phyloP scores from a whole-genome alignment of 2,329 filamentous ascomycete species.

The Phialophora tarda region DNA sequence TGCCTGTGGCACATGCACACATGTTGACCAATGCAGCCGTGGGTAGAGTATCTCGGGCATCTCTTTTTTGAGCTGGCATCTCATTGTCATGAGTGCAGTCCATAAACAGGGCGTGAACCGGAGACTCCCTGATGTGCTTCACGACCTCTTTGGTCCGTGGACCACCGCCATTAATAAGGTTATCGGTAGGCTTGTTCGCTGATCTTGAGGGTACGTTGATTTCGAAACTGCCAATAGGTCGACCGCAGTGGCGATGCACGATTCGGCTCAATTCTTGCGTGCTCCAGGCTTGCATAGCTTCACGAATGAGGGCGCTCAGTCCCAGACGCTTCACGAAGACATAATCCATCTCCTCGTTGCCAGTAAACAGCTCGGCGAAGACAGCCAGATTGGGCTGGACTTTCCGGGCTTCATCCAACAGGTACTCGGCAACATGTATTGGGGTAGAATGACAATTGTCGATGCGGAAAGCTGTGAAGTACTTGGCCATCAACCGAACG shows the following conservation, averaged over 20 bases:
- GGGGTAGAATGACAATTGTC: constrained; percentile 98
- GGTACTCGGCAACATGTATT: constrained; percentile 89
- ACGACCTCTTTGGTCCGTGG: constrained; percentile 64
- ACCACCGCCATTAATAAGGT: constrained; percentile 41
- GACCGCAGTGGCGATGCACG: constrained; percentile 89
- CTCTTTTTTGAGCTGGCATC: constrained; percentile 90
- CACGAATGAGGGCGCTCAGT: constrained; percentile 87
- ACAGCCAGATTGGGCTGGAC: constrained; percentile 88
- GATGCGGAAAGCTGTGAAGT: constrained; percentile 93
- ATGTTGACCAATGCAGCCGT: constrained; percentile 94
- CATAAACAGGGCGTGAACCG: constrained; percentile 95
- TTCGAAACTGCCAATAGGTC: constrained; percentile 96
- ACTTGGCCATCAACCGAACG: constrained; percentile 87
- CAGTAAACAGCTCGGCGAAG: constrained; percentile 93
- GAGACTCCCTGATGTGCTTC: constrained; percentile 81
- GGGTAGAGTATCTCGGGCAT: constrained; percentile 89
- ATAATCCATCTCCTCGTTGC: constrained; percentile 94
- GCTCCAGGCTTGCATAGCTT: constrained; percentile 98
- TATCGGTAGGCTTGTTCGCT: constrained; percentile 39
- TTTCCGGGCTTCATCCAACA: constrained; percentile 88
- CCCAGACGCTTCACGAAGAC: constrained; percentile 93
- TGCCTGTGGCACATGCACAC: constrained; percentile 92
- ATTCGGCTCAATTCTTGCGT: constrained; percentile 89
- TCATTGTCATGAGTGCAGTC: constrained; percentile 99
- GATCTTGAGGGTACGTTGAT: constrained; percentile 64